Base-by-base conservation (phyloP, 2,329 filamentous ascomycete species). In the Ophidiomyces ophidiicola region DNA sequence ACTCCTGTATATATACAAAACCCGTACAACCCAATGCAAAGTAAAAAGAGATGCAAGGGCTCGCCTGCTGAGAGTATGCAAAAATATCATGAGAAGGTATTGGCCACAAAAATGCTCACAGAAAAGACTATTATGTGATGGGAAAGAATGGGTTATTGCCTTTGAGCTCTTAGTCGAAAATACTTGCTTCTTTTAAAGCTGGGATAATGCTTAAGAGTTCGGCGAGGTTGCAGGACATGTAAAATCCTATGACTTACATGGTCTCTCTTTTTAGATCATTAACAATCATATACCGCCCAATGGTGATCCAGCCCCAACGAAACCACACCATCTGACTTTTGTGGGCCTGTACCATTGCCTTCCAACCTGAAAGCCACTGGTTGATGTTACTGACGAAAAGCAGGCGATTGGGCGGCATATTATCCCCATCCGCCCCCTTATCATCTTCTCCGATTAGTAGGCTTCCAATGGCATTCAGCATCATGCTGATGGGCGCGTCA, bases 311-410 rank as follows among this genome's bases (percentile, higher is more conserved):
- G 2, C 86, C 84, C 74, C 86, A 96, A 5, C 90, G 76, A 57
- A 96, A 98, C 90, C 90, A 98, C 25, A 83, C 76, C 90, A 98
- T 98, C 70, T 98, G 90, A 60, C 86, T 94, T 63, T 77, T 70
- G 66, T 98, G 90, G 19, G 83, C 88, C 39, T 72, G 70, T 1
- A 82, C 86, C 90, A 98, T 98, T 21, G 90, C 87, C 39, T 67
- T 71, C 65, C 87, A 80, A 5, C 84, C 88, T 20, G 70, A 72
- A 46, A 78, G 68, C 47, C 80, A 75, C 40, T 71, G 69, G 3
- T 62, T 56, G 11, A 85, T 67, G 6, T 73, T 71, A 60, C 73
- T 92, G 44, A 88, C 68, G 53, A 80, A 86, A 24, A 94, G 56
- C 37, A 94, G 59, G 14, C 35, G 45, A 21, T 37, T 42, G 21